Conservation (phyloP, 768 basidiomycete species). For the Mycena galericulata region DNA sequence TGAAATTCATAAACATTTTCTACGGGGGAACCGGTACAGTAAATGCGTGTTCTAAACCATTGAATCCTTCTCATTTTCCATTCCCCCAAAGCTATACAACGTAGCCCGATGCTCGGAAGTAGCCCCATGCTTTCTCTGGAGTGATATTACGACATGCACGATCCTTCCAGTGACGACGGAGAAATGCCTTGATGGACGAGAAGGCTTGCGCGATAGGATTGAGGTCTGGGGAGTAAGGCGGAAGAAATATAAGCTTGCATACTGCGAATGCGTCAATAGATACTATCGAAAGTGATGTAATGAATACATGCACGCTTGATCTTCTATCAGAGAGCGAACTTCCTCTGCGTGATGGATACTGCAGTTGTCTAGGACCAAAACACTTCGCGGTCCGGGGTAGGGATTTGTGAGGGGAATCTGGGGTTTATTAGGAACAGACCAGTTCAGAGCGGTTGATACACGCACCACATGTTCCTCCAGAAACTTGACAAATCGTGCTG, state of each 20-base stretch:
- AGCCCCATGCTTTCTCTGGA: conserved; percentile 29
- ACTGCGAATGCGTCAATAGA: neutral
- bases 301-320: neutral
- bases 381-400: conserved; percentile 43
- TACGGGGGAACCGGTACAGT: neutral
- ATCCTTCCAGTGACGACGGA: conserved; percentile 22
- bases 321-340: conserved; percentile 38
- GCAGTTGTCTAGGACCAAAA: conserved; percentile 50
- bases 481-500: conserved; percentile 38
- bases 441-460: neutral
- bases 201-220: conserved; percentile 45
- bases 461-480: conserved; percentile 33
- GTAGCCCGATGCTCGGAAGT: too few species aligned
- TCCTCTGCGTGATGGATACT: conserved; percentile 48
- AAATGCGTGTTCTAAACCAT: neutral
- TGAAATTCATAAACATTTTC: neutral
- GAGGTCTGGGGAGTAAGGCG: conserved; percentile 43
- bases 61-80: neutral
- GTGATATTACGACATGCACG: conserved; percentile 27
- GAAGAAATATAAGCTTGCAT: conserved; percentile 38
- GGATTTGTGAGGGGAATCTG: conserved; percentile 40
- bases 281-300: neutral
- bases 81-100: conserved; percentile 21
- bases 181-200: conserved; percentile 17
- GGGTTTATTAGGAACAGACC: neutral